Evolutionary conservation across 2,329 filamentous ascomycete species (phyloP).

Genomic region (Lanzia echinophila): DNA sequence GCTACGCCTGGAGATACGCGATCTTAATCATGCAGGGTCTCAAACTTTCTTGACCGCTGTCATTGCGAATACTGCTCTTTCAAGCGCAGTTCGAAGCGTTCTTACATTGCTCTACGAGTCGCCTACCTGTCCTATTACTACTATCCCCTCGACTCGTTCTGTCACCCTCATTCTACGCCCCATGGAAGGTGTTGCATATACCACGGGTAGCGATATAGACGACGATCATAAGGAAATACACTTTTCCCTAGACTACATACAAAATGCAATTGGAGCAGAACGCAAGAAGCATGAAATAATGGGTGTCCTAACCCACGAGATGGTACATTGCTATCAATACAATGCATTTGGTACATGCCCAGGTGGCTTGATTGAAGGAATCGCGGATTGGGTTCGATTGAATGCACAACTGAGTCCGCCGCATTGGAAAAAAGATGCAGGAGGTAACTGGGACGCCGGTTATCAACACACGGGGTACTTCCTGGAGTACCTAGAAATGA

Average conservation of each 20-base stretch:
- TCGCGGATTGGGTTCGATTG: conserved; percentile 88
- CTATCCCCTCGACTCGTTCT: conserved; percentile 62
- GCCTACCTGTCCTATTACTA: conserved; percentile 36
- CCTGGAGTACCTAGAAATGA: conserved; percentile 72
- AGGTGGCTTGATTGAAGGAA: conserved; percentile 78
- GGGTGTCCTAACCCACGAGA: conserved; percentile 84
- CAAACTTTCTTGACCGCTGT: conserved; percentile 60
- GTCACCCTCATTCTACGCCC: conserved; percentile 75
- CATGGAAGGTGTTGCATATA: conserved; percentile 85
- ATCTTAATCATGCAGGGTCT: conserved; percentile 54
- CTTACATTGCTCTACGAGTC: conserved; percentile 63
- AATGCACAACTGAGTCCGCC: conserved; percentile 66
- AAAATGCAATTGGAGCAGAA: conserved; percentile 35
- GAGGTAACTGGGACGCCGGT: conserved; percentile 72
- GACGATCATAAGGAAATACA: conserved; percentile 89
- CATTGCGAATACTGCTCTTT: conserved; percentile 55
- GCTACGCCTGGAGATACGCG: conserved; percentile 52
- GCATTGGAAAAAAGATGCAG: conserved; percentile 63
- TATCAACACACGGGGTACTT: conserved; percentile 93
- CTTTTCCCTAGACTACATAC: conserved; percentile 71
- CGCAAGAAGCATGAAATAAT: conserved; percentile 57
- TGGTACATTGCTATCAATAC: conserved; percentile 92
- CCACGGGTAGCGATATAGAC: conserved; percentile 72
- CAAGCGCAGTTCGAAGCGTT: conserved; percentile 59
- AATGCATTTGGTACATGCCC: conserved; percentile 56